Percentiles rank a stretch among this genome's conserved stretches.
These are phyloP conservation scores for Volutella citrinella DNA, from an alignment of 2,329 filamentous ascomycete genomes.

Conservation along the genomic window DNA sequence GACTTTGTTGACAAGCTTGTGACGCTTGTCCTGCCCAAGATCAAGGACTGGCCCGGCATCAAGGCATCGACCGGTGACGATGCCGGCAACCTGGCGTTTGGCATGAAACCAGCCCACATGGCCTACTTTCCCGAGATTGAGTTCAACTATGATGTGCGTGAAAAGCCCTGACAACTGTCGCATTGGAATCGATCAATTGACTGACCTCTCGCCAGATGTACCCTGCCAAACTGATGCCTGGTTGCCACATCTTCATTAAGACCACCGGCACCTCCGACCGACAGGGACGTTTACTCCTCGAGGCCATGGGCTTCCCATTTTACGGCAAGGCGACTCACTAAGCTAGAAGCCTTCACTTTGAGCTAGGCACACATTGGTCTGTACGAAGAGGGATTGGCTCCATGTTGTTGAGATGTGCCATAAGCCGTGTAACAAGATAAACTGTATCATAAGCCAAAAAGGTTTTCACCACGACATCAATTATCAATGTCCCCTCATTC, in stretches of 20 bases:
- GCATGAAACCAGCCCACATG: constrained; percentile 71
- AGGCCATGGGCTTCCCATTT: constrained; percentile 60
- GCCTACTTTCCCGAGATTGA: constrained; percentile 91
- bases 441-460: constrained; percentile 31
- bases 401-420: constrained; percentile 23
- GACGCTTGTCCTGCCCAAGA: constrained; percentile 85
- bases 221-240: constrained; percentile 72
- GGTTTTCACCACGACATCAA: no score
- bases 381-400: constrained; percentile 14
- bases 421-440: constrained; percentile 33
- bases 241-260: constrained; percentile 78
- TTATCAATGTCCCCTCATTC: no score
- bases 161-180: background rate
- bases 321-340: constrained; percentile 63
- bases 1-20: constrained; percentile 90
- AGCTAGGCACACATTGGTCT: no score
- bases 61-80: constrained; percentile 70
- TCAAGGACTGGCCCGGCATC: constrained; percentile 90
- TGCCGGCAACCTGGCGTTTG: constrained; percentile 83
- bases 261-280: constrained; percentile 82
- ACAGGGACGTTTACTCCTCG: constrained; percentile 71
- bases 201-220: constrained; percentile 46
- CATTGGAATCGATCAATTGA: background rate
- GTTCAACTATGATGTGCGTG: constrained; percentile 86
- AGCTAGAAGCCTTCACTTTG: constrained; percentile 12